These are phyloP conservation scores for Suaeda aralocaspica DNA, from an alignment of 148 eudicot genomes.

Conservation along the genomic window DNA sequence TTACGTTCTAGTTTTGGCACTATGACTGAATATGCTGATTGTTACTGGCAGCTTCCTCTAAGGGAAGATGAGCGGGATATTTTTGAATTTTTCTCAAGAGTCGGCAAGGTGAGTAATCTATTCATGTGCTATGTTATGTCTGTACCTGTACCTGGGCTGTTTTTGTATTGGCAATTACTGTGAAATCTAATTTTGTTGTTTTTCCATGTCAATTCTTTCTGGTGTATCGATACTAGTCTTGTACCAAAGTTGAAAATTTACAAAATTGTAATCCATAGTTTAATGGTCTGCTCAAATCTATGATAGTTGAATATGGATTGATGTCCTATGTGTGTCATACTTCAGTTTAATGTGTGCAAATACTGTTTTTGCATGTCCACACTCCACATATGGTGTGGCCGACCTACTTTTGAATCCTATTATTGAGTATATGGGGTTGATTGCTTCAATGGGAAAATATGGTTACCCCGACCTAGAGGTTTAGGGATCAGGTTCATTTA, in stretches of 20 bases:
- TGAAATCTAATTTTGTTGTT: neutral
- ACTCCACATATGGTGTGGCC: too few relatives aligned
- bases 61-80: constrained; percentile 91
- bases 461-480: too few relatives aligned
- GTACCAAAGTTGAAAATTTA: neutral
- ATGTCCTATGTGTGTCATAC: neutral
- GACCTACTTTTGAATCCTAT: too few relatives aligned
- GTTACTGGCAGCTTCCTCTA: constrained; percentile 53
- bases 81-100: constrained; percentile 83
- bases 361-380: too few relatives aligned
- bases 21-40: constrained; percentile 7
- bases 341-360: too few relatives aligned
- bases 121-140: neutral
- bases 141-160: neutral
- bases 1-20: constrained; percentile 3
- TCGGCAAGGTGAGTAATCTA: constrained; percentile 62
- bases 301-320: neutral
- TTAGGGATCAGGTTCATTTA: too few relatives aligned
- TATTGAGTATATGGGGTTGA: too few relatives aligned
- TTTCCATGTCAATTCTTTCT: neutral
- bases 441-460: too few relatives aligned
- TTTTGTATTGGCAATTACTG: neutral
- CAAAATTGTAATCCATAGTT: too few relatives aligned
- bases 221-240: too few relatives aligned
- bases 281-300: too few relatives aligned